Base-by-base conservation (phyloP, 257 asterid species). In the Gardenia jasminoides region DNA sequence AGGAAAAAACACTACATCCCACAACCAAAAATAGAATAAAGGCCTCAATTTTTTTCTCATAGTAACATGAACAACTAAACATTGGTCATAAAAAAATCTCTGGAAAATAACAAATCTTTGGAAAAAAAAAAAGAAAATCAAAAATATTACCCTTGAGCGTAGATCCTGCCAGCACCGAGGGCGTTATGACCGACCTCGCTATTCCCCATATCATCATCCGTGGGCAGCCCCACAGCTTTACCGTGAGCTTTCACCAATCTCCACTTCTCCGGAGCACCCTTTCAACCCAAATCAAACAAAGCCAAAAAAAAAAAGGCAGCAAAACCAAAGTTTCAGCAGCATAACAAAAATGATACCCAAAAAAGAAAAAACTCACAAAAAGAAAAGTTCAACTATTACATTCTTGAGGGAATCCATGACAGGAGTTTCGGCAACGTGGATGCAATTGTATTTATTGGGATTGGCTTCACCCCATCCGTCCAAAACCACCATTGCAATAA, bases 111-210 rank as follows among this genome's bases (percentile, higher is more conserved):
- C 28, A 72, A 8, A 22, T 19, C 1, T 1, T 6, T 1, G n/a
- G 0, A 17, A 54, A 7, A 39, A 44, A 16, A 41, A 33, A 19
- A 13, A 0, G 19, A 44, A 74, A 68, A 15, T 20, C 41, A n/a
- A 13, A 58, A 68, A 79, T 48, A 90, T 85, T 85, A 95, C 99
- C 99, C 98, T 84, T 95, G 99, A 7, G 97, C 97, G 84, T 80
- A 93, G 85, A 95, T 95, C 88, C 99, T 84, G 77, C 99, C 99
- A 74, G 99, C 99, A 72, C 99, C 99, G 84, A 95, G 98, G 74
- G 99, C 99, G 83, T 95, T 95, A 89, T 95, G 99, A 7, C 99
- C 99, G 75, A 95, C 99, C 83, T 95, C 99, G 84, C 99, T 95
- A 59, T 95, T 95, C 28, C 99, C 99, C 99, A 95, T 93, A 83